phyloP scores from a whole-genome alignment of 345 rosid species.

The Lepidium aucheri region DNA sequence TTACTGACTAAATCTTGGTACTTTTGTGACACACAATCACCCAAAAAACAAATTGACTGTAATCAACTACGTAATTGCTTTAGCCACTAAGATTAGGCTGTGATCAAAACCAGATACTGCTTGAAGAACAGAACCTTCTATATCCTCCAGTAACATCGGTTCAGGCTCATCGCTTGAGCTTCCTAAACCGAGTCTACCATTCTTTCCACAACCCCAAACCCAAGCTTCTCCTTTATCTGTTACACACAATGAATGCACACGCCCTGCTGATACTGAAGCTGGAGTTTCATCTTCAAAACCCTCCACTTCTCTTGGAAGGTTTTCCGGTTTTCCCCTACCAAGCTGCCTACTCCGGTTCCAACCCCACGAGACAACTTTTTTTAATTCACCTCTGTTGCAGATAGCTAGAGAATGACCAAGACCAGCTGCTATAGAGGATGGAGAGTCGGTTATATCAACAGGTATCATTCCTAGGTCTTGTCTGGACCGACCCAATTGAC shows the following conservation, averaged over 20 bases:
- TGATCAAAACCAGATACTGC: constrained; percentile 79
- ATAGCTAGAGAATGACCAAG: constrained; percentile 89
- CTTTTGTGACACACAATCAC: too few relatives aligned
- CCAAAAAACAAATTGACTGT: too few relatives aligned
- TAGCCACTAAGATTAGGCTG: constrained; percentile 43
- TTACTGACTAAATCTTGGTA: too few relatives aligned
- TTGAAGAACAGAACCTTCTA: constrained; percentile 57
- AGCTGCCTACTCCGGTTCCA: constrained; percentile 82
- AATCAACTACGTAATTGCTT: too few relatives aligned
- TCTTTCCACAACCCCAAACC: constrained; percentile 87
- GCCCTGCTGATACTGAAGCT: constrained; percentile 55
- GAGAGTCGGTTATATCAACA: constrained; percentile 32
- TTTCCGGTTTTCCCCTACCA: constrained; percentile 58
- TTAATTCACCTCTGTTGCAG: constrained; percentile 31
- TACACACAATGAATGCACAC: constrained; percentile 63
- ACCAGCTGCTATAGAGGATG: constrained; percentile 57
- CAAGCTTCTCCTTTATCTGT: constrained; percentile 60
- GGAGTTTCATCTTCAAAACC: constrained; percentile 46
- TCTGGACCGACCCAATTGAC: constrained; percentile 69
- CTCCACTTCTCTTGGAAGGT: constrained; percentile 38
- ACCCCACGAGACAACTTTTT: constrained; percentile 62
- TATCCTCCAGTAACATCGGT: constrained; percentile 46
- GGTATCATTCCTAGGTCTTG: constrained; percentile 56
- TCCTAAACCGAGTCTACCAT: constrained; percentile 82
- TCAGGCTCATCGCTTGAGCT: constrained; percentile 63